A percentile compares a stretch with the other conserved stretches of the same genome.
Evolutionary conservation across 805 yeast genomes (phyloP).

Genomic region (Isabelozyma heimii): DNA sequence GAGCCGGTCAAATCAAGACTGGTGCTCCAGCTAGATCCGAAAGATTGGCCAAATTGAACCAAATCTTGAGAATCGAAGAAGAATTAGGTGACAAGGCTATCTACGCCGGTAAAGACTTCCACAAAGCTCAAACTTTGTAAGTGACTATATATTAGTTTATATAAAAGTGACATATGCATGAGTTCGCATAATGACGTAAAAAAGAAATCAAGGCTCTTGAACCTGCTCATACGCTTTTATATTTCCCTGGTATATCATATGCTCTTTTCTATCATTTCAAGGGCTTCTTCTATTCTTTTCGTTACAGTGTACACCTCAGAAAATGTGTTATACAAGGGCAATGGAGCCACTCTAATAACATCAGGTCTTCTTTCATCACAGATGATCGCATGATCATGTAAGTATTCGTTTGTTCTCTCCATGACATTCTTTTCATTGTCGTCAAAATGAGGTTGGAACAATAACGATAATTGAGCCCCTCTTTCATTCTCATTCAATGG

Average conservation of each 20-base stretch:
- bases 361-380: constrained; percentile 89
- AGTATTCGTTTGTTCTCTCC: constrained; percentile 52
- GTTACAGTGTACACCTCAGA: constrained; percentile 55
- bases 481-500: constrained; percentile 56
- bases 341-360: constrained; percentile 88
- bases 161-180: neutral
- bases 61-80: constrained; percentile 20
- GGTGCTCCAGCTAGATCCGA: constrained; percentile 24
- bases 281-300: constrained; percentile 40
- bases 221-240: too few relatives aligned
- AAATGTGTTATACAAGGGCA: constrained; percentile 78
- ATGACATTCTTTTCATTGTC: constrained; percentile 46
- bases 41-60: constrained; percentile 20
- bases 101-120: constrained; percentile 15
- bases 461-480: constrained; percentile 82
- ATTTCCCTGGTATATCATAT: too few relatives aligned
- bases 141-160: neutral
- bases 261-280: constrained; percentile 11
- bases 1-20: constrained; percentile 19
- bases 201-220: too few relatives aligned
- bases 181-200: neutral
- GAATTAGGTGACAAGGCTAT: constrained; percentile 16
- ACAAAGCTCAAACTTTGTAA: constrained; percentile 4
- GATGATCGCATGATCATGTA: constrained; percentile 62
- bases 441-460: constrained; percentile 48